Base-by-base conservation (phyloP, 2,329 filamentous ascomycete species). In the Paraphaeosphaeria minitans region DNA sequence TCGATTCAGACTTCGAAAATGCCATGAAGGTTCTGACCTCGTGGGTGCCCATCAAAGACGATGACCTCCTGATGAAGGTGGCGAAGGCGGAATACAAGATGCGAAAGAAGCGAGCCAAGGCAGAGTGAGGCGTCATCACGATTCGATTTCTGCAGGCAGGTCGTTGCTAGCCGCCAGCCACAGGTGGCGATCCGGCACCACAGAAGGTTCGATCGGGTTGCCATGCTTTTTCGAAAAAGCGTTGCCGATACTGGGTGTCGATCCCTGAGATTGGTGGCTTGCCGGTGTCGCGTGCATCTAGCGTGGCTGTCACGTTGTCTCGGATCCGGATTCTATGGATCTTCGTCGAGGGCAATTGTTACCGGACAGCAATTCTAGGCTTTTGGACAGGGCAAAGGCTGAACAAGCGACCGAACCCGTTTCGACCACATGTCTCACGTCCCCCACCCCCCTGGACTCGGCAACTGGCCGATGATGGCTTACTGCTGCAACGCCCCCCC, bases 21-120 rank as follows among this genome's bases (percentile, higher is more conserved):
- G 91, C 91, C 48, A 99, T 99, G 95, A 98, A 97, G 80, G 90
- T 93, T 8, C 82, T 99, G 62, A 98, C 95, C 31, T 93, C 90
- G 57, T 97, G 92, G 87, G 89, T 98, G 46, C 93, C 94, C 21
- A 89, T 99, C 75, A 92, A 92, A 77, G 94, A 99, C 70, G 92
- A 97, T 72, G 93, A 98, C 74, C 79, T 96, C 58, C 83, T 99
- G 69, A 96, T 99, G 92, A 89, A 89, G 69, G 92, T 97, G 58
- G 88, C 92, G 27, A 89, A 89, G 72, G 88, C 91, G 14, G 94
- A 98, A 79, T 97, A 91, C 86, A 96, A 91, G 80, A 79, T 86
- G 69, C 81, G 85, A 74, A 79, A 84, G 81, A 80, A 85, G 80
- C 72, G 74, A 68, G 73, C 71, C 60, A 72, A 65, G 69, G 65